phyloP scores from a whole-genome alignment of 73 alveolate genomes.

The Paramecium primaurelia region DNA sequence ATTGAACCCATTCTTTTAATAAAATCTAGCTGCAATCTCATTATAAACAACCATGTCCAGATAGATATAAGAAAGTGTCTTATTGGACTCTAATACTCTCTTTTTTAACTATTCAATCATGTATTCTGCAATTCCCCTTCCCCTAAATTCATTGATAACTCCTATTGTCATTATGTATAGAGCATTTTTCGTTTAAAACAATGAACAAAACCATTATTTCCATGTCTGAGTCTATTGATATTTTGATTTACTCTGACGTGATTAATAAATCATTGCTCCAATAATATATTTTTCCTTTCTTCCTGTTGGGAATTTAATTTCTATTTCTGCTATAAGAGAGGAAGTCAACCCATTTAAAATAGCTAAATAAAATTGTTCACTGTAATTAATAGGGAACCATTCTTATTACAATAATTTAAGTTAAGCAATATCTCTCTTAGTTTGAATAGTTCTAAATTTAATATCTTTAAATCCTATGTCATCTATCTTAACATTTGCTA shows the following conservation, averaged over 20 bases:
- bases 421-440: slow-evolving; percentile 26
- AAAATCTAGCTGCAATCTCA: background rate
- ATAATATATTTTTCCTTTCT: slow-evolving; percentile 36
- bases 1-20: slow-evolving; percentile 42
- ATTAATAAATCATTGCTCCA: slow-evolving; percentile 24
- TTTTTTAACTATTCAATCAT: slow-evolving; percentile 21
- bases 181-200: background rate
- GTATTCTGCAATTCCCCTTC: slow-evolving; percentile 35
- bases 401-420: slow-evolving; percentile 43
- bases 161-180: slow-evolving; percentile 47
- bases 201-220: slow-evolving; percentile 27
- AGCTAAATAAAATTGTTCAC: background rate
- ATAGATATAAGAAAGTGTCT: slow-evolving; percentile 11
- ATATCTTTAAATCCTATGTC: background rate
- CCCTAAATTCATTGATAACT: slow-evolving; percentile 42
- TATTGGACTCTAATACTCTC: background rate
- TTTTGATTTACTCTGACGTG: background rate
- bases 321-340: slow-evolving; percentile 40
- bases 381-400: slow-evolving; percentile 51
- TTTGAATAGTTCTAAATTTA: background rate
- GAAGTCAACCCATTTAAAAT: background rate
- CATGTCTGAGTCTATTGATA: background rate
- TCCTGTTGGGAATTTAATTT: background rate
- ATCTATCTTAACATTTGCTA: background rate
- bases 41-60: slow-evolving; percentile 47